Evolutionary conservation across 352 stramenopile species (phyloP), one percentile per base, ranked within the genome.

Genomic region (Phytophthora sojae): DNA sequence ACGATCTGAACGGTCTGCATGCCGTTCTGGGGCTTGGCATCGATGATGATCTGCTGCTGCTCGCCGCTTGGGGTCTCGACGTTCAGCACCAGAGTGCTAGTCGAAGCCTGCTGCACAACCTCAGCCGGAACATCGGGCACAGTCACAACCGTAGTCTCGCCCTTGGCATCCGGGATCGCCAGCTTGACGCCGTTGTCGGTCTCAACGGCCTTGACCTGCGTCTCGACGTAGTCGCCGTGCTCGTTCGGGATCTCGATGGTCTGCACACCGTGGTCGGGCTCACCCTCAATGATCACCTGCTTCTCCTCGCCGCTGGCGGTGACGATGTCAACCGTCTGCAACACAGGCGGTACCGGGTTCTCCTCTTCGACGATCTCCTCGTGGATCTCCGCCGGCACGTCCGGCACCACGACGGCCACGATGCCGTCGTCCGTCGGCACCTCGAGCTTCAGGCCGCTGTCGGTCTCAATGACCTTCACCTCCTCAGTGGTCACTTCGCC

Each of bases 101-200:
- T 32, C 68, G 78, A 75, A 23, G 50, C 71, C 11, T 54, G 4
- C 14, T 57, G 53, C 57, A 44, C 29, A 62, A 61, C 42, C 42
- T 17, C 42, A 49, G n/a, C 42, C 14, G 42, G 42, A 39, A 39
- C 32, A 3, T n/a, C 23, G 44, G 52, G 52, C 23, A 52, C 37
- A 21, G 39, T 39, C 32, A 39, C 25, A 32, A 67, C 53, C 9
- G 30, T 30, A 2, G 30, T 39, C 30, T 17, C 9, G 29, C n/a
- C 29, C 2, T 35, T 29, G 6, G 44, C n/a, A 6, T 5, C 54
- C 44, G 4, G 57, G 39, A 15, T 54, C 17, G 14, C 42, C 30
- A 30, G 23, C 14, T 54, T 15, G 25, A 56, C 51, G 60, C 29
- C 49, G 9, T 19, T 25, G 7, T 50, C 25, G 6, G 49, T 65